Evolutionary conservation across 257 asterid species (phyloP).

Genomic region (Scutellaria galericulata): DNA sequence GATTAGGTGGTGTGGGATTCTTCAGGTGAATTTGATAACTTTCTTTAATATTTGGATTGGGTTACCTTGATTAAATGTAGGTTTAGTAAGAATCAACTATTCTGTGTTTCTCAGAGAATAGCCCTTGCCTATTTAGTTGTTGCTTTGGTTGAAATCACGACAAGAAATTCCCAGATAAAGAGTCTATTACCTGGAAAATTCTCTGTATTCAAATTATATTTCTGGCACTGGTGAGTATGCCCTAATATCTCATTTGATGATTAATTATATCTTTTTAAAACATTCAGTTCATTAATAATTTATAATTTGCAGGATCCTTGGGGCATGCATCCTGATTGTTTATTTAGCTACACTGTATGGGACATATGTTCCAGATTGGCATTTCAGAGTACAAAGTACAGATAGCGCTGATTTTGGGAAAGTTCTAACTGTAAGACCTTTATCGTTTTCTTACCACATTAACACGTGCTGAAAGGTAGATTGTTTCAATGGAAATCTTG

Average conservation of each 20-base stretch:
- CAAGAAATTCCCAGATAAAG: slow-evolving; percentile 42
- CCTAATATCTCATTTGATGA: slow-evolving; percentile 12
- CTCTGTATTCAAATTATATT: slow-evolving; percentile 60
- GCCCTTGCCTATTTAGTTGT: slow-evolving; percentile 77
- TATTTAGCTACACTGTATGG: slow-evolving; percentile 66
- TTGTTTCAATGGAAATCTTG: not conserved
- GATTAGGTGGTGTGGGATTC: slow-evolving; percentile 84
- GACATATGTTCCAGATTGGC: slow-evolving; percentile 77
- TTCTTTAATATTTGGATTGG: not conserved
- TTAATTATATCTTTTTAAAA: not conserved
- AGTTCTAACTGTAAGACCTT: slow-evolving; percentile 54
- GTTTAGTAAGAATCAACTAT: slow-evolving; percentile 7
- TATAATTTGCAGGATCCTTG: slow-evolving; percentile 52
- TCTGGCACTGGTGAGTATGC: slow-evolving; percentile 66
- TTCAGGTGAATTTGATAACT: slow-evolving; percentile 58
- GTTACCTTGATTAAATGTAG: slow-evolving; percentile 17
- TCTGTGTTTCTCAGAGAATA: slow-evolving; percentile 56
- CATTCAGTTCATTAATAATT: slow-evolving; percentile 15
- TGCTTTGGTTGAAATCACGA: slow-evolving; percentile 58
- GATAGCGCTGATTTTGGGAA: slow-evolving; percentile 62
- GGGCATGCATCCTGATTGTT: slow-evolving; percentile 53
- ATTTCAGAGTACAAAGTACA: slow-evolving; percentile 52
- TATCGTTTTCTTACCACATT: slow-evolving; percentile 13
- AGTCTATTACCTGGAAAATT: slow-evolving; percentile 43
- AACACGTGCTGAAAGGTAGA: slow-evolving; percentile 3